Evolutionary conservation across 257 asterid genomes (phyloP).

Genomic region (Coffea eugenioides): DNA sequence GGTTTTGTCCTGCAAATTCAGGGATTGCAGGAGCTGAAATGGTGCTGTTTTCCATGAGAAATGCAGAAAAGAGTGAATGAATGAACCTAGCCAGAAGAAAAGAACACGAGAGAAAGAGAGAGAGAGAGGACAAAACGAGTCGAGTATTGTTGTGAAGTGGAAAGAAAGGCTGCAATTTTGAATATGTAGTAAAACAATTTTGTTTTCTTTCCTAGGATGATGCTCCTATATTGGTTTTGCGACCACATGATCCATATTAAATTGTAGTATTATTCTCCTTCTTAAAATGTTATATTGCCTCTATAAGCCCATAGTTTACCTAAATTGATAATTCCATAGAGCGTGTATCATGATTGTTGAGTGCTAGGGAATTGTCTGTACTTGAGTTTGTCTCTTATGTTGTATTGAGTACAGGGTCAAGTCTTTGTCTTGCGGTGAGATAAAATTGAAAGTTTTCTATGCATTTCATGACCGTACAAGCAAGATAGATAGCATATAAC

Average conservation of each 20-base stretch:
- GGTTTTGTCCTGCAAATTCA: constrained; percentile 10
- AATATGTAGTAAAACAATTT: constrained; percentile 12
- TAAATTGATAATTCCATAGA: not conserved
- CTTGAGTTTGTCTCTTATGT: constrained; percentile 37
- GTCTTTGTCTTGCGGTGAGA: constrained; percentile 47
- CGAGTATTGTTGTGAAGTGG: not conserved
- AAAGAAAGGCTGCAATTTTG: not conserved
- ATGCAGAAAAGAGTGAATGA: constrained; percentile 2
- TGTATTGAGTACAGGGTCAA: constrained; percentile 35
- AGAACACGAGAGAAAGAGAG: not conserved
- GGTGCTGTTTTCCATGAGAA: constrained; percentile 36
- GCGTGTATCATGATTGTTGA: not conserved
- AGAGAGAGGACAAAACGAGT: not conserved
- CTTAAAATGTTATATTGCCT: constrained; percentile 14
- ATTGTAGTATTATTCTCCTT: constrained; percentile 7
- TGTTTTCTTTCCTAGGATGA: constrained; percentile 8
- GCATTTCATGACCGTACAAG: constrained; percentile 19
- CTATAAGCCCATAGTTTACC: not conserved
- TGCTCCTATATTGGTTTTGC: not conserved
- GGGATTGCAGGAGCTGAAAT: constrained; percentile 18
- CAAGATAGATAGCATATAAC: constrained; percentile 29
- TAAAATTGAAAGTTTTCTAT: constrained; percentile 34
- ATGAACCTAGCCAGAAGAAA: not conserved
- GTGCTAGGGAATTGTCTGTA: constrained; percentile 21
- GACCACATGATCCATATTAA: constrained; percentile 30